Conservation (phyloP, 768 basidiomycete genomes). For the Tephrocybe sp. region DNA sequence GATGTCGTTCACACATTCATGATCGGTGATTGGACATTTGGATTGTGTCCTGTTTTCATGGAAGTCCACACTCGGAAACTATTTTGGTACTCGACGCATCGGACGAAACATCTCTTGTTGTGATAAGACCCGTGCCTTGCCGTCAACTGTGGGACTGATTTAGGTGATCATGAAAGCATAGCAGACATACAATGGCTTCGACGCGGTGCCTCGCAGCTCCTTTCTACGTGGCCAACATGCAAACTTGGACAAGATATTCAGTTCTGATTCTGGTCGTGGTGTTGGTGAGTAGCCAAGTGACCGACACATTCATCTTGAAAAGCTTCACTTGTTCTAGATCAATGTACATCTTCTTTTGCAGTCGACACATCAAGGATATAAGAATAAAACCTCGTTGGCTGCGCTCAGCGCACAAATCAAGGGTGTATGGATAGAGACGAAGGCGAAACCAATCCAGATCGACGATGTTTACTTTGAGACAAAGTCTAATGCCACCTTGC, state of each 20-base stretch:
- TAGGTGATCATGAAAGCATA: too few species aligned
- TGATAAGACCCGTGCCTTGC: too few species aligned
- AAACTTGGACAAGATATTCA: constrained; percentile 32
- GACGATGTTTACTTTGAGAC: too few species aligned
- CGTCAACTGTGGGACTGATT: too few species aligned
- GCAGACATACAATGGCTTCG: too few species aligned
- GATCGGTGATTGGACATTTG: too few species aligned
- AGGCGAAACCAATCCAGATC: neutral
- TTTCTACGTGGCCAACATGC: constrained; percentile 26
- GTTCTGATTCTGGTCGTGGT: neutral
- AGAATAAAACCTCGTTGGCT: neutral
- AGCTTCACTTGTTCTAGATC: neutral
- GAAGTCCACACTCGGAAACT: too few species aligned
- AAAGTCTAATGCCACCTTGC: neutral
- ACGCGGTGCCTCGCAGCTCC: too few species aligned
- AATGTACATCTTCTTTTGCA: neutral
- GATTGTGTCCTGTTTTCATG: too few species aligned
- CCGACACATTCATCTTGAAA: neutral
- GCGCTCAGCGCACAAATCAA: neutral
- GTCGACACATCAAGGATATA: neutral
- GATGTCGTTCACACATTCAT: too few species aligned
- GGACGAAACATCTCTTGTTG: too few species aligned
- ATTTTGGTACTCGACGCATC: too few species aligned
- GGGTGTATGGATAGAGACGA: neutral
- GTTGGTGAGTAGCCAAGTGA: neutral